Base-by-base conservation (phyloP, 768 basidiomycete species). In the Myochromella boudieri region DNA sequence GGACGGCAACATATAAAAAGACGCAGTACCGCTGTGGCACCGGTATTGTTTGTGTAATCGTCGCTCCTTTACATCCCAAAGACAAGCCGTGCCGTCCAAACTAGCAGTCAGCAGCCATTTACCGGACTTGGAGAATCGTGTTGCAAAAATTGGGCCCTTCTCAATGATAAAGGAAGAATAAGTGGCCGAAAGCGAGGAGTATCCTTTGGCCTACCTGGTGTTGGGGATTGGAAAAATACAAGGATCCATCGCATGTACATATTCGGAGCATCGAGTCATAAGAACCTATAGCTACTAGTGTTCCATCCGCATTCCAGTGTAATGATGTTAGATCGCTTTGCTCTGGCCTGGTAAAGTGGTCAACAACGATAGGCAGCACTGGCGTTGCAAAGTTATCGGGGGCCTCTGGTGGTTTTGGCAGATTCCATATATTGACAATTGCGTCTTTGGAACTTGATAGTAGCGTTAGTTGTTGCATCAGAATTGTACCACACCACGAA, bases 71-170 rank as follows among this genome's bases (percentile, higher is more conserved):
- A 91, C 74, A 58, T 92, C 80, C 88, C 90, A 93, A 6, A 92
- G 72, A 56, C 87, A 89, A 4, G 83, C 74, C 2, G 84, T 85
- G 6, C 82, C 80, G 60, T 93, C 91, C 42, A 91, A 60, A 62
- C 91, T 90, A 2, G 85, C 88, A 8, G 87, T 84, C 34, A 84
- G 64, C 41, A 93, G 69, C 81, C 84, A 87, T 41, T 76, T 75
- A 4, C 90, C 87, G 27, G 78, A 76, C 49, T 74, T 79, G 10
- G 89, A 92, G 57, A 92, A 93, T 45, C 81, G 78, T 36, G 82
- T 77, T 33, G 88, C 79, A 59, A 92, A 91, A 62, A 92, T 83
- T 24, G 89, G 85, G 45, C 82, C 88, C 87, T 91, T 72, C 67
- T 67, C 72, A 64, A 64, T 50, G 58, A 48, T 57, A 56, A 60